Conservation (phyloP, 2,329 filamentous ascomycete genomes). For the Magnaporthiopsis poae region DNA sequence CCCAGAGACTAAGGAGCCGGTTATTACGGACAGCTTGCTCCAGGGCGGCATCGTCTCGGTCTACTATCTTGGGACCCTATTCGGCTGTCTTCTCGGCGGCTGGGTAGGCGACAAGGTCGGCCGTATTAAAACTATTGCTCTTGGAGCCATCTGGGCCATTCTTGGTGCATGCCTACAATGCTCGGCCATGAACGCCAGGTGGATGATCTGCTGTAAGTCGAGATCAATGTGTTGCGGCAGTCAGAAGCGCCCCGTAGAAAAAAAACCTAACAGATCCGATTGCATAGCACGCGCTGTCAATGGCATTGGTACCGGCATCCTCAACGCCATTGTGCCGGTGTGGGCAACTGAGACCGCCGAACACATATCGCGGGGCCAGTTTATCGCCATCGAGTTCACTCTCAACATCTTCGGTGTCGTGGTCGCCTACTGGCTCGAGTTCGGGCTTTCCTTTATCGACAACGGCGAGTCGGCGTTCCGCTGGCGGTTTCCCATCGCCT, state of each 20-base stretch:
- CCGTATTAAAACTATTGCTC: constrained; percentile 52
- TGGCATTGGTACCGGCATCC: constrained; percentile 57
- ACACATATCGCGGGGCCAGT: constrained; percentile 57
- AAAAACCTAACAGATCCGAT: not conserved
- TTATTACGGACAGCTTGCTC: constrained; percentile 48
- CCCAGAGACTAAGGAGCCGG: constrained; percentile 33
- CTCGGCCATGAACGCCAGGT: constrained; percentile 53
- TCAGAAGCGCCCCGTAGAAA: not conserved
- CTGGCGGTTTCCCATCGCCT: constrained; percentile 25
- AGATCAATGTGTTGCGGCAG: not conserved
- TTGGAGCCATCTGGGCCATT: constrained; percentile 47
- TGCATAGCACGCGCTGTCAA: constrained; percentile 45
- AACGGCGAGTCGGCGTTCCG: constrained; percentile 19
- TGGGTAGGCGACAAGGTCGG: constrained; percentile 55
- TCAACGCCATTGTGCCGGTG: constrained; percentile 62
- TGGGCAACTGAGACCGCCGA: constrained; percentile 63
- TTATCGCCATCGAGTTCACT: constrained; percentile 63
- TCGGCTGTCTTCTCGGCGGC: constrained; percentile 46
- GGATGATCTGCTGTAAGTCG: constrained; percentile 57
- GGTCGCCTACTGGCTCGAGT: constrained; percentile 24
- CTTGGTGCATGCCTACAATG: constrained; percentile 55
- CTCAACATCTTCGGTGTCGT: constrained; percentile 20
- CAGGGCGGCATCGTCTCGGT: constrained; percentile 53
- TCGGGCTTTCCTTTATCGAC: constrained; percentile 22
- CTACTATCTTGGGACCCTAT: constrained; percentile 49